These are phyloP conservation scores for Artemisia tridentata DNA, from an alignment of 129 eudicot genomes.

Conservation along the genomic window DNA sequence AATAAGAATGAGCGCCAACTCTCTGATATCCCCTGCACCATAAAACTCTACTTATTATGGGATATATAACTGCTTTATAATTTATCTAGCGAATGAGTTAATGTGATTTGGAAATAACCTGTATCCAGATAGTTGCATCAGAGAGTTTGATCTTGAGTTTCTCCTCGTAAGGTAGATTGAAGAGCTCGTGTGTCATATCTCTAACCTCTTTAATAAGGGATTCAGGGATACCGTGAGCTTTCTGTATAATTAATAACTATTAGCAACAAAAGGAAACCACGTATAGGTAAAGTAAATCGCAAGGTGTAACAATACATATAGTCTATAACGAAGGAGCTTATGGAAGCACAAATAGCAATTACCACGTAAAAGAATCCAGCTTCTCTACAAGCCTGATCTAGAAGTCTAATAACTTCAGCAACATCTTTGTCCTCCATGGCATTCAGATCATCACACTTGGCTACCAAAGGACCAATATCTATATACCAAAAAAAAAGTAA, in stretches of 20 bases:
- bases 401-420: too few species aligned
- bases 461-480: too few species aligned
- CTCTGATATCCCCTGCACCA: too few species aligned
- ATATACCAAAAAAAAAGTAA: too few species aligned
- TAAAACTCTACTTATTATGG: not conserved
- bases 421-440: too few species aligned
- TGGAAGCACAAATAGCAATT: not conserved
- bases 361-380: too few species aligned
- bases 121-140: constrained; percentile 73
- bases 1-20: too few species aligned
- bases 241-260: constrained; percentile 39
- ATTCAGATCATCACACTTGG: too few species aligned
- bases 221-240: constrained; percentile 80
- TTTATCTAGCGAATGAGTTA: not conserved
- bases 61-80: not conserved
- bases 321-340: constrained; percentile 1
- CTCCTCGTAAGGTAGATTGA: too few species aligned
- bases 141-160: constrained; percentile 79
- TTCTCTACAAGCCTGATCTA: too few species aligned
- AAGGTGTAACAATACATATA: not conserved
- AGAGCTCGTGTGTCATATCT: too few species aligned
- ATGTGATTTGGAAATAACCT: constrained; percentile 41
- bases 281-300: not conserved
- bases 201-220: constrained; percentile 66
- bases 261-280: constrained; percentile 4